Percentiles rank a stretch among this genome's conserved stretches.
phyloP scores from a whole-genome alignment of 441 rosid species.

The Gossypium trilobum region DNA sequence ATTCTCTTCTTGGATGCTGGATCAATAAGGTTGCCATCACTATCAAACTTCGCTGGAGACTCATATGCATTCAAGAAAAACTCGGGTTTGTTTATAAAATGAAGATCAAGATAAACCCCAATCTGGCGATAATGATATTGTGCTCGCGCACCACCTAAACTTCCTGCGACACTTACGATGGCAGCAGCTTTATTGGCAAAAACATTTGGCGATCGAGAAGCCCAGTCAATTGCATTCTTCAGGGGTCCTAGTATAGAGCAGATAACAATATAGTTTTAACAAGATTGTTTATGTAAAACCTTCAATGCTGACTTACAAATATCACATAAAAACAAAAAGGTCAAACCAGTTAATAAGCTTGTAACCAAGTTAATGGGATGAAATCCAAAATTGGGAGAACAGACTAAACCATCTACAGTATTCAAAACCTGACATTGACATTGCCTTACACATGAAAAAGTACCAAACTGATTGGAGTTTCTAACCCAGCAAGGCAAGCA shows the following conservation, averaged over 20 bases:
- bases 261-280: neutral
- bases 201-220: conserved; percentile 60
- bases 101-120: conserved; percentile 67
- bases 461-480: neutral
- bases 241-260: conserved; percentile 35
- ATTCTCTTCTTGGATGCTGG: conserved; percentile 32
- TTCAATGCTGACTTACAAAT: neutral
- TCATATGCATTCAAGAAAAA: conserved; percentile 51
- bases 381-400: neutral
- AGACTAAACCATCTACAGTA: neutral
- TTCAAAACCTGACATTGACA: neutral
- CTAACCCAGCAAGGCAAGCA: no score
- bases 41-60: conserved; percentile 61
- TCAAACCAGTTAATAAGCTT: neutral
- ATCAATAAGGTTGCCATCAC: conserved; percentile 51
- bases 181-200: conserved; percentile 79
- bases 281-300: neutral
- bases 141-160: conserved; percentile 42
- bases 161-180: conserved; percentile 49
- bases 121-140: conserved; percentile 71
- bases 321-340: neutral
- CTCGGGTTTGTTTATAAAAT: conserved; percentile 73
- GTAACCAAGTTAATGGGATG: neutral
- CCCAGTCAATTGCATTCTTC: conserved; percentile 85
- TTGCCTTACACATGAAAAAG: neutral